These are phyloP conservation scores for Lasiosphaeria miniovina DNA, from an alignment of 495 filamentous ascomycete genomes.

Conservation along the genomic window DNA sequence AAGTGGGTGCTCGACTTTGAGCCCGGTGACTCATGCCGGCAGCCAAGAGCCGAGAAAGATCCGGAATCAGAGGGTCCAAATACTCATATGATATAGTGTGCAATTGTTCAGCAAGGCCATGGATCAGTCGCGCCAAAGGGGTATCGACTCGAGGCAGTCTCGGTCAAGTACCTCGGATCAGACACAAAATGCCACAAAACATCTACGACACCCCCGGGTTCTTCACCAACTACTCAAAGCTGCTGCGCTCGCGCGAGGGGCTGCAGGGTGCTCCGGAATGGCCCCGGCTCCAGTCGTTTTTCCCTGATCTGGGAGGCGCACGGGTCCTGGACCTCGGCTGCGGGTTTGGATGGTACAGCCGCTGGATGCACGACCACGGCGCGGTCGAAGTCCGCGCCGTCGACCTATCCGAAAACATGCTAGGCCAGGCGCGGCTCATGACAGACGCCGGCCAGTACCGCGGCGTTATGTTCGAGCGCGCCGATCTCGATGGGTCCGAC, in stretches of 20 bases:
- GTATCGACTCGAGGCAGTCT: too few species aligned
- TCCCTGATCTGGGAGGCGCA: conserved; percentile 25
- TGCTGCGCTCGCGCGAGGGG: conserved; percentile 27
- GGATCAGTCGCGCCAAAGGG: too few species aligned
- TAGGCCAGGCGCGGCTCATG: conserved; percentile 28
- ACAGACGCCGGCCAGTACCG: conserved; percentile 17
- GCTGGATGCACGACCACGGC: conserved; percentile 30
- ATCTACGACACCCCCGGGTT: conserved; percentile 35
- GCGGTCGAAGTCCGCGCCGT: conserved; percentile 30
- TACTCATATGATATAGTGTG: too few species aligned
- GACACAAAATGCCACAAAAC: conserved; percentile 22
- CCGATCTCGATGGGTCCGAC: conserved; percentile 26
- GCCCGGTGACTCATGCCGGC: too few species aligned
- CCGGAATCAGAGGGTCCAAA: too few species aligned
- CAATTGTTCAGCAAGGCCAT: too few species aligned
- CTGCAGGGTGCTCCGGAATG: conserved; percentile 34
- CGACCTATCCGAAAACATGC: conserved; percentile 39
- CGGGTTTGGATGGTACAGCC: conserved; percentile 38
- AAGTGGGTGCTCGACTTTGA: too few species aligned
- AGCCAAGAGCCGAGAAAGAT: too few species aligned
- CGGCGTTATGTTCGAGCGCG: conserved; percentile 28
- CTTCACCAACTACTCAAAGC: conserved; percentile 35
- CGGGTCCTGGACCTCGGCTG: conserved; percentile 38
- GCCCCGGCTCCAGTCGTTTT: conserved; percentile 27
- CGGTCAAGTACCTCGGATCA: too few species aligned